phyloP scores from a whole-genome alignment of 2,329 filamentous ascomycete species.

The Chaetomiaceae sp. region DNA sequence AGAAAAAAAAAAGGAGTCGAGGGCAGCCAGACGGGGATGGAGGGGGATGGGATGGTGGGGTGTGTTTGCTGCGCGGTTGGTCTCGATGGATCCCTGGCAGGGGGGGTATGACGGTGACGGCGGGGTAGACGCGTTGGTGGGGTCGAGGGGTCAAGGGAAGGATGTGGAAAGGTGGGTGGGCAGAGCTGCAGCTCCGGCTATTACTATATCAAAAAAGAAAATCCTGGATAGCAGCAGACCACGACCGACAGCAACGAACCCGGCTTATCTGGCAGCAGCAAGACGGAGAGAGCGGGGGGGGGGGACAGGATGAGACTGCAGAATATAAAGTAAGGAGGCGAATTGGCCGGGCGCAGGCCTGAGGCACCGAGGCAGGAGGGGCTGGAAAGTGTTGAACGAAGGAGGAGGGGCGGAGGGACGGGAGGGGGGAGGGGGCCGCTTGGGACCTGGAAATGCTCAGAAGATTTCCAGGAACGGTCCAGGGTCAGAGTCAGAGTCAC shows the following conservation, averaged over 20 bases:
- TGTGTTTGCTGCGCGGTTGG: conserved; percentile 9
- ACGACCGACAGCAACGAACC: background rate
- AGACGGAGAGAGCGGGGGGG: too few relatives aligned
- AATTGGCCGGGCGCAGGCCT: background rate
- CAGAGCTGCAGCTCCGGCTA: background rate
- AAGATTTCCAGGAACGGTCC: conserved; percentile 13
- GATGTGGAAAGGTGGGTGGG: too few relatives aligned
- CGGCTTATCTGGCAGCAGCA: background rate
- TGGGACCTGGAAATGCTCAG: too few relatives aligned
- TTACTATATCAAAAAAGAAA: conserved; percentile 6
- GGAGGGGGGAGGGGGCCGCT: conserved; percentile 3
- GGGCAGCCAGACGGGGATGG: background rate
- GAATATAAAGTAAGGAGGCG: too few relatives aligned
- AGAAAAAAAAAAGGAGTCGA: conserved; percentile 8
- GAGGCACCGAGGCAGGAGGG: background rate
- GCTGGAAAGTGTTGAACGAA: background rate
- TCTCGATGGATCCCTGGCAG: background rate
- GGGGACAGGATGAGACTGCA: too few relatives aligned
- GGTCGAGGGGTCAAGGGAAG: conserved; percentile 1
- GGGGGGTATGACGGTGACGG: conserved; percentile 22
- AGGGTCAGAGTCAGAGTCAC: background rate
- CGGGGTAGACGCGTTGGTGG: conserved; percentile 22
- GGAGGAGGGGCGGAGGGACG: background rate
- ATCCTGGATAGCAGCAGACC: background rate
- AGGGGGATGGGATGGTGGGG: background rate